Conservation (phyloP, 106 monocot species). For the Dendrobium catenatum region DNA sequence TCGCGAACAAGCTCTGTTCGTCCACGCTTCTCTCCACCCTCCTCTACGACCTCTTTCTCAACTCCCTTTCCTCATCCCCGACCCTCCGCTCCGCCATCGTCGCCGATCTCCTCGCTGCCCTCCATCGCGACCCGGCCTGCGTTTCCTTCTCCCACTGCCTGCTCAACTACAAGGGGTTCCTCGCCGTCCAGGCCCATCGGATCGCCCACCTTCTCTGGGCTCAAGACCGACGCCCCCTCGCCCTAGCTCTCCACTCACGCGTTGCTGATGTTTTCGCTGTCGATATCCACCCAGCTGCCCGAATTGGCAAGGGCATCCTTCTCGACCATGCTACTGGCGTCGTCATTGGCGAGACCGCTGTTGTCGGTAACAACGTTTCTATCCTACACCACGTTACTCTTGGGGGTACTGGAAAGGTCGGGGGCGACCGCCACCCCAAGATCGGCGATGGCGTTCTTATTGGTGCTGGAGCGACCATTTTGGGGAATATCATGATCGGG, state of each 20-base stretch:
- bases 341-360: constrained; percentile 63
- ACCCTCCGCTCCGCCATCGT: constrained; percentile 22
- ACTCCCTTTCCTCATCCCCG: constrained; percentile 23
- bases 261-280: constrained; percentile 70
- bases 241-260: constrained; percentile 61
- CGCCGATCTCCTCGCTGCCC: constrained; percentile 37
- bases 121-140: constrained; percentile 45
- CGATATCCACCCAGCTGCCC: constrained; percentile 79
- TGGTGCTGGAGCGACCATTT: constrained; percentile 85
- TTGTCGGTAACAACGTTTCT: constrained; percentile 64
- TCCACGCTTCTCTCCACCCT: constrained; percentile 46
- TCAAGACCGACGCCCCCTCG: constrained; percentile 33
- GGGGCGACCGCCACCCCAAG: constrained; percentile 75
- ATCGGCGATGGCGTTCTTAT: constrained; percentile 81
- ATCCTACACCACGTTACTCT: constrained; percentile 61
- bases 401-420: constrained; percentile 49
- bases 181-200: constrained; percentile 37
- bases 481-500: constrained; percentile 71
- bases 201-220: constrained; percentile 26
- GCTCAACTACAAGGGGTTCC: constrained; percentile 55
- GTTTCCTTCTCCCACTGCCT: constrained; percentile 43
- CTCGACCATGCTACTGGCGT: constrained; percentile 72
- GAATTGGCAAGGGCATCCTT: constrained; percentile 53
- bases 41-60: constrained; percentile 49
- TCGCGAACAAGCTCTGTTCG: constrained; percentile 57